Evolutionary conservation across 2,329 filamentous ascomycete genomes (phyloP), one percentile per base, ranked within the genome.

Genomic region (Aspergillus novoparasiticus): DNA sequence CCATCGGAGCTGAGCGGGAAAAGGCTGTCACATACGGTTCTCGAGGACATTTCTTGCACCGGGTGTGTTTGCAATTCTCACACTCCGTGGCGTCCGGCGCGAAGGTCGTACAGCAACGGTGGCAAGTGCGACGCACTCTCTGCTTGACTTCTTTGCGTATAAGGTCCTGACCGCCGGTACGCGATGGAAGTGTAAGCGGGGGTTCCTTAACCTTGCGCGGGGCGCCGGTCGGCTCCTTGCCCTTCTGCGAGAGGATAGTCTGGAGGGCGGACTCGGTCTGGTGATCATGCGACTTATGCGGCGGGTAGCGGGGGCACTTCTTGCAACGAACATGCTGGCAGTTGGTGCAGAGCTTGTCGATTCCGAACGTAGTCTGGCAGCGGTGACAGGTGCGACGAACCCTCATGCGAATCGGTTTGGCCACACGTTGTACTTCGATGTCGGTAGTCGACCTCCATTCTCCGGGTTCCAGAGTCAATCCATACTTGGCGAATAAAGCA

Each of bases 261-360:
- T 69, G 66, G 14, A 70, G 64, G 16, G 67, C 68, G 16, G 64
- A 72, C 64, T 79, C 86, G 64, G 87, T 85, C 67, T 86, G 84
- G 65, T 85, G 83, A 68, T 65, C 34, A 16, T 36, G 34, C 34
- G 34, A 84, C 68, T 86, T 87, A 80, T 89, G 88, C 59, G 86
- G 82, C 39, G 93, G 93, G 71, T 90, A 87, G 60, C 92, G 88
- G 32, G 88, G 86, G 76, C 94, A 97, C 72, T 90, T 88, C 73
- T 87, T 90, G 85, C 94, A 97, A 68, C 92, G 87, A 54, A 83
- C 82, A 79, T 97, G 94, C 69, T 90, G 85, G 81, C 94, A 97
- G 68, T 86, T 87, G 67, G 84, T 78, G 78, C 94, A 97, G 64
- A 90, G 83, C 79, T 90, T 93, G 71, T 89, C 86, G 23, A 85